Percentiles rank a stretch among this genome's conserved stretches.
Conservation (phyloP, 2,329 filamentous ascomycete species). For the Aspergillus sp. region DNA sequence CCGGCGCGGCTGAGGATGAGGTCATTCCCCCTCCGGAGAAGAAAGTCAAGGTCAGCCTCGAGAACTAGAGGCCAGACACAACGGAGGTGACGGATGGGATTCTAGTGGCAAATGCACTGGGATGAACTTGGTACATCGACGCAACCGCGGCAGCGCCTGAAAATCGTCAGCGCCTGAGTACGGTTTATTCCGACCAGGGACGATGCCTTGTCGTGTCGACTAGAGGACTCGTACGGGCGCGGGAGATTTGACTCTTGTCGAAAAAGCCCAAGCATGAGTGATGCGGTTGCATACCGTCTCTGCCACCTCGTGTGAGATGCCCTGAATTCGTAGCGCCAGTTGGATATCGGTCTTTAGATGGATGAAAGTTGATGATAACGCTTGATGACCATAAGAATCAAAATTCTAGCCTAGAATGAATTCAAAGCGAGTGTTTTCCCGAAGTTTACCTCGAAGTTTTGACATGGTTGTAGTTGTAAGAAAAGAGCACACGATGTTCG, state of each 20-base stretch:
- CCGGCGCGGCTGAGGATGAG: constrained; percentile 58
- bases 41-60: constrained; percentile 61
- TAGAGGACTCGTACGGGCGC: neutral
- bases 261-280: neutral
- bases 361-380: neutral
- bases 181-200: neutral
- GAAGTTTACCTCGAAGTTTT: too few species aligned
- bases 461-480: too few species aligned
- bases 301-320: neutral
- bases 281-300: neutral
- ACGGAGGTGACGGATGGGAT: neutral
- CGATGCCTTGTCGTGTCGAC: neutral
- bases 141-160: neutral
- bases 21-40: constrained; percentile 63
- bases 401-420: neutral
- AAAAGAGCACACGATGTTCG: too few species aligned
- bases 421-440: neutral
- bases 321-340: neutral
- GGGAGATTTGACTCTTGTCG: neutral
- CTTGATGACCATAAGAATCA: neutral
- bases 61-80: constrained; percentile 49
- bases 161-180: constrained; percentile 3
- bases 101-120: neutral
- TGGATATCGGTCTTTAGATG: neutral
- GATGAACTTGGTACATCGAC: neutral